Evolutionary conservation across 768 basidiomycete species (phyloP), one percentile per base, ranked within the genome.

Genomic region (Mycena haematopus): DNA sequence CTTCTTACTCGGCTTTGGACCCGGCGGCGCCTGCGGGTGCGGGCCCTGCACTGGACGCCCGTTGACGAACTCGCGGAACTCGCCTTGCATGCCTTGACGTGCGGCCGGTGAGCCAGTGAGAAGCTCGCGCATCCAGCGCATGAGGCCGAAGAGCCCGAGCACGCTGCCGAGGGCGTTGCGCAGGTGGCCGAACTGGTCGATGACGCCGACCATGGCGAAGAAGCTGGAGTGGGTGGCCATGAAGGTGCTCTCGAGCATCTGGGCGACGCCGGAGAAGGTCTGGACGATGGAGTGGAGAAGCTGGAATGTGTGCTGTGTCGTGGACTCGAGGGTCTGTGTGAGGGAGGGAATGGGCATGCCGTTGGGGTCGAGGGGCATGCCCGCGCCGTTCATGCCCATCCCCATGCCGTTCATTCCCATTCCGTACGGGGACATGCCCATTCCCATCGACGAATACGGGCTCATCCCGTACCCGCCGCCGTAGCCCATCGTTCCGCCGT

Each of bases 171-270:
- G 84, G 14, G 95, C 96, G 67, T 96, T 91, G 52, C 95, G 85
- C 45, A 98, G 85, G 68, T 94, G 93, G 3, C 88, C 88, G 70
- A 99, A 90, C 72, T 99, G 97, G 71, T 99, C 97, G 40, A 96
- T 84, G 47, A 99, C 96, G 65, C 94, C 93, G 53, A 96, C 94
- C 90, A 96, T 95, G 59, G 95, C 94, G 74, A 96, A 96, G 77
- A 96, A 96, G 10, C 89, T 91, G 0, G 92, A 94, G 75, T 96
- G 95, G 0, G 95, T 96, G 2, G 96, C 96, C 90, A 98, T 92
- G 77, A 96, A 98, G 6, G 96, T 99, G 35, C 87, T 90, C 75
- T 99, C 96, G 72, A 99, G 89, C 88, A 99, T 96, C 74, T 99
- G 96, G 0, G 96, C 90, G 65, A 99, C 89, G 24, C 96, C 96